A percentile compares a stretch with the other conserved stretches of the same genome.
Conservation (phyloP, 2,329 filamentous ascomycete genomes). For the Colletotrichum graminicola region DNA sequence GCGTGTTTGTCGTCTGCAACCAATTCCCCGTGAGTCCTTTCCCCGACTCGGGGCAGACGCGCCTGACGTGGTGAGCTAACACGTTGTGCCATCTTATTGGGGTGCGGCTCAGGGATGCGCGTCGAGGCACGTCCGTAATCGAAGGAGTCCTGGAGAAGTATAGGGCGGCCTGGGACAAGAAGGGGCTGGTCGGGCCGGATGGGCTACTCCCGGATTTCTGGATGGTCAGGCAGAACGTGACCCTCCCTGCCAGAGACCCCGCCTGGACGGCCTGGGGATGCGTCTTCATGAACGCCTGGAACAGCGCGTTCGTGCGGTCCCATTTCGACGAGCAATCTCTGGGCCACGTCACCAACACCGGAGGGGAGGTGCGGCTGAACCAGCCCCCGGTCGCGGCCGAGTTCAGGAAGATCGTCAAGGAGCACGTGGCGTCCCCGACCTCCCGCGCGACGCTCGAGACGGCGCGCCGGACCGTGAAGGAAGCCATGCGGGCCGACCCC, state of each 20-base stretch:
- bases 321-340: conserved; percentile 44
- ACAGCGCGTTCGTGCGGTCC: not conserved
- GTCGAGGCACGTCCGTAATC: not conserved
- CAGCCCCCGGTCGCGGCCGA: conserved; percentile 45
- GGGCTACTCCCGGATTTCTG: too few species aligned
- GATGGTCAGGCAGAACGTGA: too few species aligned
- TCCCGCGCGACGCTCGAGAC: conserved; percentile 18
- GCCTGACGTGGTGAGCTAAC: not conserved
- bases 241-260: too few species aligned
- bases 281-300: conserved; percentile 22
- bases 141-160: not conserved
- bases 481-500: not conserved
- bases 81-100: not conserved
- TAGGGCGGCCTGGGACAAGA: not conserved
- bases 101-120: conserved; percentile 39
- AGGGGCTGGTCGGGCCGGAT: too few species aligned
- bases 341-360: conserved; percentile 48
- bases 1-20: conserved; percentile 56
- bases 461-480: not conserved
- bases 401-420: conserved; percentile 43
- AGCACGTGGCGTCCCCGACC: conserved; percentile 38
- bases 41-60: conserved; percentile 45
- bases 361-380: conserved; percentile 44
- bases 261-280: too few species aligned
- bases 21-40: conserved; percentile 54